phyloP scores from a whole-genome alignment of 129 eudicot species.

The Flaveria ramosissima region DNA sequence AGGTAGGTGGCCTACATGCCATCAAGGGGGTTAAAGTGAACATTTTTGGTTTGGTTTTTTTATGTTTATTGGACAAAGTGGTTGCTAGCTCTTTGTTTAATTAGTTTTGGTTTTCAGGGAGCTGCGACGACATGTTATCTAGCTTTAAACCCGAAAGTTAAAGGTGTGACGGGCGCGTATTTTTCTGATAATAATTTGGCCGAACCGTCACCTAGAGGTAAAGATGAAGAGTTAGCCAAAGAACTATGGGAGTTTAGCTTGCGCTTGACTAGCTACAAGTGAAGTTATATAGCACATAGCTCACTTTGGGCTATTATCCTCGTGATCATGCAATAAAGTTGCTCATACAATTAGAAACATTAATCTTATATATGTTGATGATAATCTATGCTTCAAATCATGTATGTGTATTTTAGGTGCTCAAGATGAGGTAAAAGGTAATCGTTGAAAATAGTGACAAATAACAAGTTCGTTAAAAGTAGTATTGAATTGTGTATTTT shows the following conservation, averaged over 20 bases:
- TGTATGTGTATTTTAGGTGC: no score
- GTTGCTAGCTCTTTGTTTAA: neutral
- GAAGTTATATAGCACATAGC: neutral
- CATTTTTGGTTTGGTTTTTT: neutral
- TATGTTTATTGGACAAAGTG: neutral
- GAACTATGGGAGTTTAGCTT: slow-evolving; percentile 32
- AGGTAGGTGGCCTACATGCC: neutral
- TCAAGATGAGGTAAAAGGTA: no score
- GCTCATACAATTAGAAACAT: neutral
- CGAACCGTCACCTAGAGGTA: slow-evolving; percentile 13
- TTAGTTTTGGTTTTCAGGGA: slow-evolving; percentile 16
- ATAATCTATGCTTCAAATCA: no score
- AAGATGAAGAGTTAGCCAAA: slow-evolving; percentile 30
- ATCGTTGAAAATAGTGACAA: no score
- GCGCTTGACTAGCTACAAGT: slow-evolving; percentile 28
- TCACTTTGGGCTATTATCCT: neutral
- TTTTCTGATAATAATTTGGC: slow-evolving; percentile 33
- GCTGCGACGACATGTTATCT: slow-evolving; percentile 36
- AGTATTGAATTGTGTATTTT: no score
- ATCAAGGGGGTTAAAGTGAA: neutral
- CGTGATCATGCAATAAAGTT: neutral
- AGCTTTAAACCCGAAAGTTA: slow-evolving; percentile 33
- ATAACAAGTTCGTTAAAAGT: no score
- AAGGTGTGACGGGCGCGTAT: slow-evolving; percentile 28
- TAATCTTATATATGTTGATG: no score